These are phyloP conservation scores for Cryptosporidium tyzzeri DNA, from an alignment of 169 alveolate species.

Conservation along the genomic window DNA sequence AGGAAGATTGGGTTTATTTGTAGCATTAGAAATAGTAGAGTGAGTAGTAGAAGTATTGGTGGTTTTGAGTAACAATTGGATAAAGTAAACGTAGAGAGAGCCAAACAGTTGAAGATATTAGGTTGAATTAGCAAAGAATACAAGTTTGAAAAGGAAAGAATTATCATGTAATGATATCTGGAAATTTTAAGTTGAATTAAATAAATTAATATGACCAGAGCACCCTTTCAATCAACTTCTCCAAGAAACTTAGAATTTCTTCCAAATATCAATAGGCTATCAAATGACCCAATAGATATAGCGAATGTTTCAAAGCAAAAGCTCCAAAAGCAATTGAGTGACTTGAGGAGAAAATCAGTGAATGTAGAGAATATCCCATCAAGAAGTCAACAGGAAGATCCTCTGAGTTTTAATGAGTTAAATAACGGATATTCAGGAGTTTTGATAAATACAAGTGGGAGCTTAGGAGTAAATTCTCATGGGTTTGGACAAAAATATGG, in stretches of 20 bases:
- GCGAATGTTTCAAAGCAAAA: slow-evolving; percentile 45
- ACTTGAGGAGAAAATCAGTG: slow-evolving; percentile 21
- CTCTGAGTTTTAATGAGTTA: slow-evolving; percentile 12
- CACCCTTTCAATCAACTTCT: slow-evolving; percentile 74
- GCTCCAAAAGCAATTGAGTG: slow-evolving; percentile 42
- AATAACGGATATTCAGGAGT: slow-evolving; percentile 47
- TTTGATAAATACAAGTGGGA: not conserved
- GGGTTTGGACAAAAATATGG: slow-evolving; percentile 19
- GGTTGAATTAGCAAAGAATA: not conserved
- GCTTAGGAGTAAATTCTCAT: not conserved
- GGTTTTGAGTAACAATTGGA: too few relatives aligned
- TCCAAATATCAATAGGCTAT: slow-evolving; percentile 34
- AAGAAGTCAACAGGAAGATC: slow-evolving; percentile 52
- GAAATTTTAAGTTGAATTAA: not conserved
- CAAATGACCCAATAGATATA: slow-evolving; percentile 36
- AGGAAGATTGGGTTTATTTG: not conserved
- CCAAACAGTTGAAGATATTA: not conserved
- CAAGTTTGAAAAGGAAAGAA: not conserved
- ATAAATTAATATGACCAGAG: slow-evolving; percentile 44
- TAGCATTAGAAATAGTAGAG: not conserved
- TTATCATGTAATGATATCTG: not conserved
- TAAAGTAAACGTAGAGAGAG: too few relatives aligned
- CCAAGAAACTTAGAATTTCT: slow-evolving; percentile 75
- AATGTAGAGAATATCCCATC: slow-evolving; percentile 37
- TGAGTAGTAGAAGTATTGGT: not conserved